These are phyloP conservation scores for Ophioceras dolichostomum DNA, from an alignment of 2,329 filamentous ascomycete genomes.

Conservation along the genomic window DNA sequence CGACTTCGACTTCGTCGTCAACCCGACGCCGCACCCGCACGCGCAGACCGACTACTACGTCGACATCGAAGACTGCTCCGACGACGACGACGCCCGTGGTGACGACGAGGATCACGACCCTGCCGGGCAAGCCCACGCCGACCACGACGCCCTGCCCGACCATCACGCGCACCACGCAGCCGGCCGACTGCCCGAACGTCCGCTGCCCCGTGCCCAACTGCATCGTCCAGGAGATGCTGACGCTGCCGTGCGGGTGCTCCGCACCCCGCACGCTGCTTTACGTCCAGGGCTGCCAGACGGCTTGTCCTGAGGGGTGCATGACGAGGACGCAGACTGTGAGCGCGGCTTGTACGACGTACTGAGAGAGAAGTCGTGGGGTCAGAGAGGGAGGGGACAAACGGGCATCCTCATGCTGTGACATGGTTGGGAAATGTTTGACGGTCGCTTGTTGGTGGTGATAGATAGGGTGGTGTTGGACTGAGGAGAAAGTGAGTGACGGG, in stretches of 20 bases:
- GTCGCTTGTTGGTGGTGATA: too few relatives aligned
- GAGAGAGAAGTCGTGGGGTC: too few relatives aligned
- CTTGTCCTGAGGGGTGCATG: conserved; percentile 18
- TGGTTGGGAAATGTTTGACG: too few relatives aligned
- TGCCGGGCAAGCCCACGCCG: conserved; percentile 2
- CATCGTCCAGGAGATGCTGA: conserved; percentile 14
- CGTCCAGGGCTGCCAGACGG: conserved; percentile 20
- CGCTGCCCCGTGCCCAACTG: conserved; percentile 23
- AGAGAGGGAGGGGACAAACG: too few relatives aligned
- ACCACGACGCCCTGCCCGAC: conserved; percentile 17
- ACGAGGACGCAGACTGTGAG: conserved; percentile 18
- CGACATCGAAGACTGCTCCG: conserved; percentile 5
- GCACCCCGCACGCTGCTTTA: conserved; percentile 19
- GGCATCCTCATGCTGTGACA: too few relatives aligned
- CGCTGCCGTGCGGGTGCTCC: conserved; percentile 21
- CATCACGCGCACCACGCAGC: conserved; percentile 19
- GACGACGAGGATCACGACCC: conserved; percentile 13
- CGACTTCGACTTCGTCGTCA: conserved; percentile 11
- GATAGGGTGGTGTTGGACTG: too few relatives aligned
- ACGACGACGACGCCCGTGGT: conserved; percentile 10
- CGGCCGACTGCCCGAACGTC: conserved; percentile 17
- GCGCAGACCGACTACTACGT: conserved; percentile 9
- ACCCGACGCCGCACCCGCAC: conserved; percentile 4
- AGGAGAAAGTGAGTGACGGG: too few relatives aligned
- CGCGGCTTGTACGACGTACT: conserved; percentile 4